Evolutionary conservation across 306 rosid species (phyloP).

Genomic region (Quercus variabilis): DNA sequence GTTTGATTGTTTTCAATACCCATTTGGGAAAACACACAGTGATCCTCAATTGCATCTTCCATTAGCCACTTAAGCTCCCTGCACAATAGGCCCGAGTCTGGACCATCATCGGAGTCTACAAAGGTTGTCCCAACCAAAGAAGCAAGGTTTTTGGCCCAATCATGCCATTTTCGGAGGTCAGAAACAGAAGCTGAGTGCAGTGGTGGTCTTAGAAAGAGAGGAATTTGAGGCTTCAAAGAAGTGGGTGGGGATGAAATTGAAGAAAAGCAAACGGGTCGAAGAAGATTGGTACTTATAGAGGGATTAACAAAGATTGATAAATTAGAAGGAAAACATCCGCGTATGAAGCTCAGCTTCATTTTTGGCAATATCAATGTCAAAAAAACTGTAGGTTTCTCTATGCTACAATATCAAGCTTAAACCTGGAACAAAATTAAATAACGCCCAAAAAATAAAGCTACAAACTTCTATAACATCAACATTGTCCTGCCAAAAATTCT

Average conservation of each 20-base stretch:
- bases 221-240: slow-evolving; percentile 46
- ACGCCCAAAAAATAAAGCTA: not conserved
- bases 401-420: not conserved
- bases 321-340: slow-evolving; percentile 15
- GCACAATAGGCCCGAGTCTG: slow-evolving; percentile 55
- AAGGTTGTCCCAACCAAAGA: slow-evolving; percentile 67
- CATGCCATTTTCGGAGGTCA: slow-evolving; percentile 67
- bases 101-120: slow-evolving; percentile 60
- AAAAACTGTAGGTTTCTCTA: not conserved
- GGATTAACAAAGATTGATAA: slow-evolving; percentile 29
- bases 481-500: not conserved
- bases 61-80: slow-evolving; percentile 86
- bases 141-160: slow-evolving; percentile 66
- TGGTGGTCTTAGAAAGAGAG: slow-evolving; percentile 66
- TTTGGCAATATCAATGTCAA: slow-evolving; percentile 8
- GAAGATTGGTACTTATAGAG: slow-evolving; percentile 9
- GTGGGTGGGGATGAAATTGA: slow-evolving; percentile 16
- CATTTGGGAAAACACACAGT: slow-evolving; percentile 9
- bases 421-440: not conserved
- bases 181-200: slow-evolving; percentile 42
- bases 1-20: slow-evolving; percentile 7
- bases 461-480: not conserved
- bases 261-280: slow-evolving; percentile 33
- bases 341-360: slow-evolving; percentile 50
- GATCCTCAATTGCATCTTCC: slow-evolving; percentile 58